Percentiles rank a stretch among this genome's conserved stretches.
Conservation (phyloP, 805 yeast genomes). For the Zygosaccharomyces lentus region DNA sequence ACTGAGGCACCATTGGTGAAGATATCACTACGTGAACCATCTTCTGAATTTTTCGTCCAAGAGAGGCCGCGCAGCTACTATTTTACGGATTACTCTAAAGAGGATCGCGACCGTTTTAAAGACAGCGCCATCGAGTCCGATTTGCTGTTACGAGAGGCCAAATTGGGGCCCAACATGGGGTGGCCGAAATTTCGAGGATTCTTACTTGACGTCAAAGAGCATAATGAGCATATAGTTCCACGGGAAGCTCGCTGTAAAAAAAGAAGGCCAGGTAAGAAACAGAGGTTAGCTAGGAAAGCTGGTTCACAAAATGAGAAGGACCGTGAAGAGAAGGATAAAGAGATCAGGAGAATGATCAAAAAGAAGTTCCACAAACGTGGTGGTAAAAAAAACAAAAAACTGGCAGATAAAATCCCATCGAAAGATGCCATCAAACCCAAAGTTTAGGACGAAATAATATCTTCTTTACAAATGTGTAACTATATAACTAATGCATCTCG, state of each 20-base stretch:
- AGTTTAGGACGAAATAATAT: constrained; percentile 16
- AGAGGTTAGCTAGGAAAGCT: constrained; percentile 27
- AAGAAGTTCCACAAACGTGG: constrained; percentile 37
- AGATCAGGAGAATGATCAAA: constrained; percentile 28
- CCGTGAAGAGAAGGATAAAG: constrained; percentile 23
- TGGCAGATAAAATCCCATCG: constrained; percentile 18
- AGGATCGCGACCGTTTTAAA: constrained; percentile 15
- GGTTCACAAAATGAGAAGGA: constrained; percentile 23
- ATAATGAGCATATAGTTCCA: constrained; percentile 14
- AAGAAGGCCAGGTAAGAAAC: constrained; percentile 34
- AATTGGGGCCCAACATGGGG: constrained; percentile 7
- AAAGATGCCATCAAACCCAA: constrained; percentile 19
- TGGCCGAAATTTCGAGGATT: constrained; percentile 17
- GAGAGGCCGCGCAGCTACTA: constrained; percentile 28
- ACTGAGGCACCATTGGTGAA: constrained; percentile 22
- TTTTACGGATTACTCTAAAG: constrained; percentile 16
- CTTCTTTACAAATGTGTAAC: not conserved
- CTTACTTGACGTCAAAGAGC: constrained; percentile 15
- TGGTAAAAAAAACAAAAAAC: constrained; percentile 35
- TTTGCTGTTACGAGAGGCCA: constrained; percentile 13
- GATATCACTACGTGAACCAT: constrained; percentile 26
- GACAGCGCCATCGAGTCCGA: constrained; percentile 23
- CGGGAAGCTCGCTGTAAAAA: constrained; percentile 17
- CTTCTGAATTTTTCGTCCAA: constrained; percentile 15
- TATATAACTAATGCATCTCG: not conserved